These are phyloP conservation scores for Sarocladium strictum DNA, from an alignment of 2,329 filamentous ascomycete species.

Conservation along the genomic window DNA sequence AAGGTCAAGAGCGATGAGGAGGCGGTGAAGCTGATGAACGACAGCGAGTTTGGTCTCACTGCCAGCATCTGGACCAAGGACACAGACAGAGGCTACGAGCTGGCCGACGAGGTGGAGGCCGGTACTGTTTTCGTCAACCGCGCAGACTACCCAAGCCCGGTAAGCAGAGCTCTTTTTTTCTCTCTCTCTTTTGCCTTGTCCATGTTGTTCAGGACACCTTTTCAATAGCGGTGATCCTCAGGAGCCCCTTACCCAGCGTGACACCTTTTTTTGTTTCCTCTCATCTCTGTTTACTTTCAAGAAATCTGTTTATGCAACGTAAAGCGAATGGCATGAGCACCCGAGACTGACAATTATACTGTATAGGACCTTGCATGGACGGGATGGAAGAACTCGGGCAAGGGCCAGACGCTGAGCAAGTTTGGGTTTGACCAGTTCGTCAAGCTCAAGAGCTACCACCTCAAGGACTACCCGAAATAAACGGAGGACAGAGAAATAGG, in stretches of 20 bases:
- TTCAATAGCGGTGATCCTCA: too few species aligned
- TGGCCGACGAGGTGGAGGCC: slow-evolving; percentile 78
- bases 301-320: too few species aligned
- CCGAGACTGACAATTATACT: background rate
- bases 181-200: background rate
- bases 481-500: too few species aligned
- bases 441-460: slow-evolving; percentile 91
- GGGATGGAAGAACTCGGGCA: slow-evolving; percentile 95
- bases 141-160: slow-evolving; percentile 85
- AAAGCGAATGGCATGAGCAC: too few species aligned
- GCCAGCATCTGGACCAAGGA: slow-evolving; percentile 98
- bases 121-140: slow-evolving; percentile 96
- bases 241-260: background rate
- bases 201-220: too few species aligned
- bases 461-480: slow-evolving; percentile 73
- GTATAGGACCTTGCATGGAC: slow-evolving; percentile 86
- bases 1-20: slow-evolving; percentile 77
- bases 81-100: slow-evolving; percentile 63
- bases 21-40: slow-evolving; percentile 83
- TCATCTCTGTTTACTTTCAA: background rate
- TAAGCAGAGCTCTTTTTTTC: slow-evolving; percentile 44
- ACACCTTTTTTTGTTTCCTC: too few species aligned
- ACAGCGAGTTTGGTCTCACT: slow-evolving; percentile 88
- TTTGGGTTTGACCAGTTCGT: slow-evolving; percentile 95
- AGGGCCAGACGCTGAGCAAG: slow-evolving; percentile 79